Conservation (phyloP, 768 basidiomycete species). For the Amanita muscaria region DNA sequence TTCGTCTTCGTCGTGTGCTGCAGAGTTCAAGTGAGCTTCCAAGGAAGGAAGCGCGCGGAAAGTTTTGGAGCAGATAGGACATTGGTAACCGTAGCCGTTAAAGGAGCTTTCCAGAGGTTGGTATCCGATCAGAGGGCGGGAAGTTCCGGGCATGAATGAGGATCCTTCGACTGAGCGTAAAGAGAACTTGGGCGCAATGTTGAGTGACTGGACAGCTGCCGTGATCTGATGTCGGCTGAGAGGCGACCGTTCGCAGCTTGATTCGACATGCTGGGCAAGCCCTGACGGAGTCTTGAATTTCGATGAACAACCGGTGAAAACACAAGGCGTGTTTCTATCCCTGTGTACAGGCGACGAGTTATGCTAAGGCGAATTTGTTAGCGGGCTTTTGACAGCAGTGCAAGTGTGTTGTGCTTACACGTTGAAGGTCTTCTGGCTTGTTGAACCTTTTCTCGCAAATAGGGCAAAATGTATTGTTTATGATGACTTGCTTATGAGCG, state of each 20-base stretch:
- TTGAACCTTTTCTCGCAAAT: slow-evolving; percentile 1
- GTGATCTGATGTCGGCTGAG: slow-evolving; percentile 31
- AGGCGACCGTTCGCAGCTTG: slow-evolving; percentile 22
- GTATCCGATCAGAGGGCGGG: slow-evolving; percentile 16
- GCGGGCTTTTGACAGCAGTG: background rate
- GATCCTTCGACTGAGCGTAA: slow-evolving; percentile 16
- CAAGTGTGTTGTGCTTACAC: background rate
- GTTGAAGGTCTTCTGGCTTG: background rate
- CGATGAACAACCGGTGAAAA: slow-evolving; percentile 17
- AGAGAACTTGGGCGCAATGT: slow-evolving; percentile 28
- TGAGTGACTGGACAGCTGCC: slow-evolving; percentile 21
- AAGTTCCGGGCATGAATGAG: too few species aligned
- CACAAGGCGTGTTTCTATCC: background rate
- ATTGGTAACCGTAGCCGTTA: slow-evolving; percentile 32
- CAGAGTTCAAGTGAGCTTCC: slow-evolving; percentile 29
- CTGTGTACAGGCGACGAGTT: slow-evolving; percentile 3
- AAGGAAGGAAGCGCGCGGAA: slow-evolving; percentile 24
- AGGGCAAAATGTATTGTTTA: background rate
- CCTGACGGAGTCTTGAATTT: slow-evolving; percentile 28
- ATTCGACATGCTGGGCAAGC: slow-evolving; percentile 32
- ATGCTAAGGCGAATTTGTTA: background rate
- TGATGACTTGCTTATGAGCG: background rate
- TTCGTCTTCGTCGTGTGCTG: slow-evolving; percentile 30
- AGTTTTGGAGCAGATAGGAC: slow-evolving; percentile 29
- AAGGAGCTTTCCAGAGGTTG: slow-evolving; percentile 26